Percentiles rank a stretch among this genome's conserved stretches.
Conservation (phyloP, 805 yeast species). For the Candida piceae region DNA sequence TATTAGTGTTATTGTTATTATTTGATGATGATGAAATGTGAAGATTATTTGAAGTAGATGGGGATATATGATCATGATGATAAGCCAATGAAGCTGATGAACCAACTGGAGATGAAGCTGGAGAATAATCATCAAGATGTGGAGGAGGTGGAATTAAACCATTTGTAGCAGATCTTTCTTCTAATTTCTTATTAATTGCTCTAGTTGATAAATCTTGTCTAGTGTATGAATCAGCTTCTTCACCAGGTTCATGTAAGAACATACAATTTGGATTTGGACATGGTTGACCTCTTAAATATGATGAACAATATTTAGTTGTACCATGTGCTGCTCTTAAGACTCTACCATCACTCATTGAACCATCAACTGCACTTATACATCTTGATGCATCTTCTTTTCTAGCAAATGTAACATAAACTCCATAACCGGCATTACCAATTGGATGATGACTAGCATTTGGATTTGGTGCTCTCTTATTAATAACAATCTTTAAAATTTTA, state of each 20-base stretch:
- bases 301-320: slow-evolving; percentile 97
- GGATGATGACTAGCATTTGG: slow-evolving; percentile 29
- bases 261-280: slow-evolving; percentile 99
- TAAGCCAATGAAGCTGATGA: slow-evolving; percentile 4
- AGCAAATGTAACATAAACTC: slow-evolving; percentile 92
- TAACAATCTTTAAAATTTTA: slow-evolving; percentile 87
- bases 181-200: slow-evolving; percentile 53
- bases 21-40: slow-evolving; percentile 1
- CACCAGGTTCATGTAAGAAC: slow-evolving; percentile 99
- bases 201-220: slow-evolving; percentile 82
- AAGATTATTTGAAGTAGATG: not conserved
- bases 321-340: slow-evolving; percentile 94
- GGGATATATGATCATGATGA: slow-evolving; percentile 2
- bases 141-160: slow-evolving; percentile 29
- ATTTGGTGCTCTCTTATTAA: slow-evolving; percentile 67
- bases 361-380: slow-evolving; percentile 90
- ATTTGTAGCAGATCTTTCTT: slow-evolving; percentile 31
- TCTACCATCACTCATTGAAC: slow-evolving; percentile 88
- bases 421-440: slow-evolving; percentile 70
- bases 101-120: slow-evolving; percentile 15
- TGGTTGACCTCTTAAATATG: slow-evolving; percentile 87
- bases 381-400: slow-evolving; percentile 91
- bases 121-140: slow-evolving; percentile 14
- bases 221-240: slow-evolving; percentile 95
- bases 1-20: not conserved